Base-by-base conservation (phyloP, 2,329 filamentous ascomycete genomes). In the Exophiala viscosa region DNA sequence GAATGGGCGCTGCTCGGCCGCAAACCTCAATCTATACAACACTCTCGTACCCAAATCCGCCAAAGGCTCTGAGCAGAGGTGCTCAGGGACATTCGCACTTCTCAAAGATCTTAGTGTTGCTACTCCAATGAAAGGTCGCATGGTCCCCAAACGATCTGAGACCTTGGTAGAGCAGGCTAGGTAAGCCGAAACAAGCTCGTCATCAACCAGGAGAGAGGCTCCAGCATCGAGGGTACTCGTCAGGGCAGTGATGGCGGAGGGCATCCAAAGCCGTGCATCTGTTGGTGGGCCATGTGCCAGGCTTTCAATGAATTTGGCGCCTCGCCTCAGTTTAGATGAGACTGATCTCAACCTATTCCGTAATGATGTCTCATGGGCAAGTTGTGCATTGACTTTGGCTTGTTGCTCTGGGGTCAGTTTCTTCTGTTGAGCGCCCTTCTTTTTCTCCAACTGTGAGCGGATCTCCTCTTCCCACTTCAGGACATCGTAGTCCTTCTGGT, bases 391-490 rank as follows among this genome's bases (percentile, higher is more conserved):
- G 52, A 97, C 88, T 70, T 96, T 97, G 28, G 86, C 82, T 60
- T 86, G 86, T 65, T 99, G 92, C 33, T 97, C 93, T 0, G 88
- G 73, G 0, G 89, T 93, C 8, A 97, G 82, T 71, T 96, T 99
- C 74, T 90, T 92, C 63, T 90, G 84, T 55, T 88, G 83, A 41
- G 73, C 69, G 1, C 92, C 92, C 69, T 92, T 96, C 76, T 97
- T 99, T 66, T 88, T 80, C n/a, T 91, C 90, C 36, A 99, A 73
- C 63, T 96, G 90, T 35, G 83, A 80, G 52, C 91, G 81, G 6
- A 99, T 78, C 59, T 99, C 93, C 67, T 92, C 87, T 70, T 99
- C 93, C 93, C 95, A 99, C 70, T 96, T 96, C 36, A 96, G 72
- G 1, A 90, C 95, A 63, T 99, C 90, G 64, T 96, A 96, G 67